Percentiles rank a stretch among this genome's conserved stretches.
These are phyloP conservation scores for Actinomortierella wolfii DNA, from an alignment of 371 early-diverging fungal species.

Conservation along the genomic window DNA sequence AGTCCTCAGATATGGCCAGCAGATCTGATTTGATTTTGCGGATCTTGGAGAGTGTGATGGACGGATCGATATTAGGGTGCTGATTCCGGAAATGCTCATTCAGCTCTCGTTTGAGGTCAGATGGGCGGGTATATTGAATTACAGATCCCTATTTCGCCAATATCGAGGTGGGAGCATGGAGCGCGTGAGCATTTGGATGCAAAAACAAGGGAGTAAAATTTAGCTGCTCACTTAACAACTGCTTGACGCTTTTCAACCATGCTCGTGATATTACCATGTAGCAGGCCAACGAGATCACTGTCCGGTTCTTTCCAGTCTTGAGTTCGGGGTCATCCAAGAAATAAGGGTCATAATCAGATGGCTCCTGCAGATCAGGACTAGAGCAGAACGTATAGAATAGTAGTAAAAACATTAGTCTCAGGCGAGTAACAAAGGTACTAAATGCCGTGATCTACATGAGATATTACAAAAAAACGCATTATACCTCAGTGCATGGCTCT, in stretches of 20 bases:
- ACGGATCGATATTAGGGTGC: slow-evolving; percentile 75
- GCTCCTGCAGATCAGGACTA: slow-evolving; percentile 38
- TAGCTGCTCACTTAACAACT: too few relatives aligned
- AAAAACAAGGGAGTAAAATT: too few relatives aligned
- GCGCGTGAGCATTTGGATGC: not conserved
- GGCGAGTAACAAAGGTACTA: not conserved
- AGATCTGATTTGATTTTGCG: slow-evolving; percentile 73
- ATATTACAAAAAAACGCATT: not conserved
- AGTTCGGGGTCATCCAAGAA: slow-evolving; percentile 71
- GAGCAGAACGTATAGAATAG: not conserved
- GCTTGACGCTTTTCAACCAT: too few relatives aligned
- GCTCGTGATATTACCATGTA: slow-evolving; percentile 55
- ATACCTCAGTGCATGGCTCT: slow-evolving; percentile 38
- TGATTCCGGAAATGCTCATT: slow-evolving; percentile 80
- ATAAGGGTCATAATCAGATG: slow-evolving; percentile 56
- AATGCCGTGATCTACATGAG: not conserved
- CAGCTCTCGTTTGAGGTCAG: slow-evolving; percentile 67
- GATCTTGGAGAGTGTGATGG: slow-evolving; percentile 81
- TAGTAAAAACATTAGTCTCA: not conserved
- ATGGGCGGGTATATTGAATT: slow-evolving; percentile 61
- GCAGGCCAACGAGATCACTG: slow-evolving; percentile 64
- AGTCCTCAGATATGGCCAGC: slow-evolving; percentile 52
- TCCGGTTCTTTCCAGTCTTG: slow-evolving; percentile 63
- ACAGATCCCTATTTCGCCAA: slow-evolving; percentile 59
- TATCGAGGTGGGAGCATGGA: not conserved